Percentiles rank a stretch among this genome's conserved stretches.
phyloP scores from a whole-genome alignment of 2,329 filamentous ascomycete genomes.

The Ramichloridium luteum region DNA sequence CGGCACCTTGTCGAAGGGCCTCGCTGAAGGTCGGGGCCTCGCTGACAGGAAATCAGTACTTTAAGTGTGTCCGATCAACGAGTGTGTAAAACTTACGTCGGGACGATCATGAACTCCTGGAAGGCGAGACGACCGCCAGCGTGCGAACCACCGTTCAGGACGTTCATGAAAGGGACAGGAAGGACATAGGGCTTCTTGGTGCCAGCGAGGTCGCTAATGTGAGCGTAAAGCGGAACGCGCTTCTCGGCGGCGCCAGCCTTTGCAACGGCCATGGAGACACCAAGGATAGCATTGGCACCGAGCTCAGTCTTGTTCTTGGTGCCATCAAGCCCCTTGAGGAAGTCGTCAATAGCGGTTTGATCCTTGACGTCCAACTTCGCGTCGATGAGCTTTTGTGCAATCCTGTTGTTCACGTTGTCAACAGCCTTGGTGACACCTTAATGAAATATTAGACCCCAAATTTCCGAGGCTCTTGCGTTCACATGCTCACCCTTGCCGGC shows the following conservation, averaged over 20 bases:
- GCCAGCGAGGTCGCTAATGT: slow-evolving; percentile 42
- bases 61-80: slow-evolving; percentile 25
- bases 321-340: slow-evolving; percentile 44
- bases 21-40: slow-evolving; percentile 79
- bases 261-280: slow-evolving; percentile 48
- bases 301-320: slow-evolving; percentile 48
- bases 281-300: slow-evolving; percentile 49
- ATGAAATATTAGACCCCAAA: slow-evolving; percentile 1
- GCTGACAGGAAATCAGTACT: slow-evolving; percentile 31
- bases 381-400: slow-evolving; percentile 44
- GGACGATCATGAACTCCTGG: slow-evolving; percentile 47
- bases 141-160: slow-evolving; percentile 67
- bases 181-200: slow-evolving; percentile 43
- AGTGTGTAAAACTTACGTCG: slow-evolving; percentile 26
- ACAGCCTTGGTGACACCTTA: slow-evolving; percentile 43
- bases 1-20: slow-evolving; percentile 88
- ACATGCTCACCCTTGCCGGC: slow-evolving; percentile 36
- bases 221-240: slow-evolving; percentile 45
- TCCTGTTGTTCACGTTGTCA: slow-evolving; percentile 42
- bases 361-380: slow-evolving; percentile 43
- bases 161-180: slow-evolving; percentile 47
- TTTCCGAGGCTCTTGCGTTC: slow-evolving; percentile 2
- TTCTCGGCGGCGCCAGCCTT: slow-evolving; percentile 45
- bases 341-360: slow-evolving; percentile 41
- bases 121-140: slow-evolving; percentile 75